Conservation (phyloP, 1,284 basidiomycete genomes). For the Ganoderma lucidum region DNA sequence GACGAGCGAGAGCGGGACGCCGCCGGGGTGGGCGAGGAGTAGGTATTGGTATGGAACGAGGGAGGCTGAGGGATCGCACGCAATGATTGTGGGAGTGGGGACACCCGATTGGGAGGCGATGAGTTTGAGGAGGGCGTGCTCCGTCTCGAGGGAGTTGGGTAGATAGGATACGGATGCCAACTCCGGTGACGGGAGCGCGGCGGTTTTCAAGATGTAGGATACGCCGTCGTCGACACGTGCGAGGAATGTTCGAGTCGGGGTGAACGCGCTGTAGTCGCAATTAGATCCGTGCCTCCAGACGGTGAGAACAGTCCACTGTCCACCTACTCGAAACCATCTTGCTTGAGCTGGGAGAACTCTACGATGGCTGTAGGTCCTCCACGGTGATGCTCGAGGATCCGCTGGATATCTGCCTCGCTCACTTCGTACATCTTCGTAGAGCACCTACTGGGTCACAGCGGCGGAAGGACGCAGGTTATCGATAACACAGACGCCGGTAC, state of each 20-base stretch:
- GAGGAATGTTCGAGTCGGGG: background rate
- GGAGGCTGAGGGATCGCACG: constrained; percentile 30
- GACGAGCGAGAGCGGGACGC: constrained; percentile 43
- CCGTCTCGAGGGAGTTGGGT: constrained; percentile 40
- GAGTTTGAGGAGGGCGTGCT: constrained; percentile 38
- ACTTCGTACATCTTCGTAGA: constrained; percentile 6
- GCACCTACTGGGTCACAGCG: background rate
- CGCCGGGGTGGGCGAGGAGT: constrained; percentile 38
- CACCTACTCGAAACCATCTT: constrained; percentile 6
- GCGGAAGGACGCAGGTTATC: background rate
- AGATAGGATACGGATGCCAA: constrained; percentile 22
- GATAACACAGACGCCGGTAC: background rate
- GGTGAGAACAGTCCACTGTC: background rate
- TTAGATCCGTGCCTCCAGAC: background rate
- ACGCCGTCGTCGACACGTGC: background rate
- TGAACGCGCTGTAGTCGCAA: constrained; percentile 7
- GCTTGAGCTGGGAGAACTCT: background rate
- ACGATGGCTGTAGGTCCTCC: background rate
- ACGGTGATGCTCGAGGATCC: constrained; percentile 1
- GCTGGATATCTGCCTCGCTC: constrained; percentile 1
- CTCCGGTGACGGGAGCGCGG: background rate
- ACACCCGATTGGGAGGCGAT: constrained; percentile 36
- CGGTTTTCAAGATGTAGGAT: constrained; percentile 5
- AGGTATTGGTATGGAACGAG: constrained; percentile 41
- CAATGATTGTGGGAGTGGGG: constrained; percentile 35